Conservation (phyloP, 352 stramenopile species). For the Phytophthora syringae region DNA sequence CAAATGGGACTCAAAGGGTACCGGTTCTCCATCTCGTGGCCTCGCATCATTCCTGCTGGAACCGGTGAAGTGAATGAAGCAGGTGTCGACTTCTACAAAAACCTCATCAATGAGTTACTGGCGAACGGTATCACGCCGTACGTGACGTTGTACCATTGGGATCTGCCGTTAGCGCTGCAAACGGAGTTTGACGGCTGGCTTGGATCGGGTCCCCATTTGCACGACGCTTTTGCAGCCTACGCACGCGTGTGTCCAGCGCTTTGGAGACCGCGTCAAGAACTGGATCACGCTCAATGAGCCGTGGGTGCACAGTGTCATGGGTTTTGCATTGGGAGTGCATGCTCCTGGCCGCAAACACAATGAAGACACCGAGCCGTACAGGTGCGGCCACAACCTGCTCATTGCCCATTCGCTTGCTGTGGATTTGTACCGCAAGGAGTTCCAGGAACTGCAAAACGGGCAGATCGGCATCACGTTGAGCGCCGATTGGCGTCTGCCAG, state of each 20-base stretch:
- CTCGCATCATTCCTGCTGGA: constrained; percentile 91
- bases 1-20: constrained; percentile 90
- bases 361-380: constrained; percentile 78
- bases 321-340: constrained; percentile 88
- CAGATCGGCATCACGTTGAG: constrained; percentile 93
- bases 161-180: constrained; percentile 89
- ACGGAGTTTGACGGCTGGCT: constrained; percentile 83
- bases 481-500: constrained; percentile 89
- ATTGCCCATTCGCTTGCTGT: constrained; percentile 88
- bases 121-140: constrained; percentile 86
- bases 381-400: constrained; percentile 89
- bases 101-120: constrained; percentile 89
- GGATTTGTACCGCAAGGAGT: constrained; percentile 87
- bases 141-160: constrained; percentile 97
- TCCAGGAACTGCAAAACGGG: constrained; percentile 65
- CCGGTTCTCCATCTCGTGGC: constrained; percentile 93
- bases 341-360: constrained; percentile 71
- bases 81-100: constrained; percentile 93
- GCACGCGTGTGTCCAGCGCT: constrained; percentile 89
- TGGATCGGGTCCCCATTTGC: constrained; percentile 39
- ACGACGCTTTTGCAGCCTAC: constrained; percentile 85
- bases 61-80: constrained; percentile 77
- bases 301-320: constrained; percentile 86
- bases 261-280: too few relatives aligned
- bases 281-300: constrained; percentile 95